These are phyloP conservation scores for Bothriochloa decipiens DNA, from an alignment of 176 grass and related monocot species.

Conservation along the genomic window DNA sequence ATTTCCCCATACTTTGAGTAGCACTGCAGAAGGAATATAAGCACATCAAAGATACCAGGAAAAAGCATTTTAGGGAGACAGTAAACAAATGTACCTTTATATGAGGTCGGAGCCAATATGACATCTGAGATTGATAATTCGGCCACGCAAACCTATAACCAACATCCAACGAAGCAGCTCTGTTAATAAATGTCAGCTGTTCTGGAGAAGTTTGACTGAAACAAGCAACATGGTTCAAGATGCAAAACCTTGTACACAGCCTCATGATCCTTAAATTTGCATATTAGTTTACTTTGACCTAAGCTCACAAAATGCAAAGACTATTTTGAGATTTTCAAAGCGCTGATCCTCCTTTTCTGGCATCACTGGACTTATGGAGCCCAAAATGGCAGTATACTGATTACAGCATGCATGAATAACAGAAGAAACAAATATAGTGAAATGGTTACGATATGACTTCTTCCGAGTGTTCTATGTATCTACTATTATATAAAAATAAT, in stretches of 20 bases:
- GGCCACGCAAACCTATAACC: constrained; percentile 74
- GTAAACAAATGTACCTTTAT: constrained; percentile 67
- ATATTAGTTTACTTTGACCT: constrained; percentile 8
- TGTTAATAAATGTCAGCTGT: constrained; percentile 6
- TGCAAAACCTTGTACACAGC: constrained; percentile 11
- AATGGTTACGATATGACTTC: not conserved
- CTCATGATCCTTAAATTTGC: constrained; percentile 18
- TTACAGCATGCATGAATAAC: constrained; percentile 11
- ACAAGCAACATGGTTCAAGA: constrained; percentile 24
- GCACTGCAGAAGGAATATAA: constrained; percentile 60
- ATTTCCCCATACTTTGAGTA: constrained; percentile 92
- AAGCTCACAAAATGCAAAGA: constrained; percentile 22
- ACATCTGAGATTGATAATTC: constrained; percentile 87
- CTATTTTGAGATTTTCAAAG: constrained; percentile 22
- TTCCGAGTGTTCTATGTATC: not conserved
- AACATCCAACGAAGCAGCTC: constrained; percentile 44
- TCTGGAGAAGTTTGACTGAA: constrained; percentile 7
- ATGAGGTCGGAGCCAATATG: constrained; percentile 86
- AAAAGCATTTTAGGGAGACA: constrained; percentile 25
- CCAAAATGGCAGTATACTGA: constrained; percentile 14
- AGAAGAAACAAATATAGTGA: constrained; percentile 21
- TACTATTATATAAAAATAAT: not conserved
- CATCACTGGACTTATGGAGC: constrained; percentile 1
- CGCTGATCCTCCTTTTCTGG: constrained; percentile 10
- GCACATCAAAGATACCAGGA: not conserved